Evolutionary conservation across 1,284 basidiomycete genomes (phyloP).

Genomic region (Entoloma clypeatum): DNA sequence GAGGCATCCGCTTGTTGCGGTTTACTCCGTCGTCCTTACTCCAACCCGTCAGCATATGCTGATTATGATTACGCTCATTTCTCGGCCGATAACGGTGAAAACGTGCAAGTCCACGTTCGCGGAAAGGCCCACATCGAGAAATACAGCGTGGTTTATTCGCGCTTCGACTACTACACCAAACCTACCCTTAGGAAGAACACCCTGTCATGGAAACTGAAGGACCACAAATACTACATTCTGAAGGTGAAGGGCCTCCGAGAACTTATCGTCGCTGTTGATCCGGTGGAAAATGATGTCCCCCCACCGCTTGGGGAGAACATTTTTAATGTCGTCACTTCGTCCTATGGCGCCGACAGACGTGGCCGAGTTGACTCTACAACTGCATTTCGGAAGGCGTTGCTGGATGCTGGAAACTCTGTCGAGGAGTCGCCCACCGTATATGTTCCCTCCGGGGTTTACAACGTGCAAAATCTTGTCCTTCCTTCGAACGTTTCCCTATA

Average conservation of each 20-base stretch:
- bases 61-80: constrained; percentile 18
- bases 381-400: constrained; percentile 15
- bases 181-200: constrained; percentile 13
- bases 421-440: constrained; percentile 14
- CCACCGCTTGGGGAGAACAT: constrained; percentile 12
- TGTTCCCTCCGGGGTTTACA: constrained; percentile 17
- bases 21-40: neutral
- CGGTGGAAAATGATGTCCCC: constrained; percentile 12
- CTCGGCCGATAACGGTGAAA: constrained; percentile 12
- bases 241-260: constrained; percentile 18
- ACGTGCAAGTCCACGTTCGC: constrained; percentile 14
- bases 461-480: constrained; percentile 19
- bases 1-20: neutral
- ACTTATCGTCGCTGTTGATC: constrained; percentile 19
- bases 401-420: constrained; percentile 7
- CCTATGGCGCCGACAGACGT: constrained; percentile 17
- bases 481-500: constrained; percentile 19
- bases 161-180: constrained; percentile 14
- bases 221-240: constrained; percentile 15
- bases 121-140: constrained; percentile 10
- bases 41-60: constrained; percentile 5
- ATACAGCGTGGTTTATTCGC: constrained; percentile 14
- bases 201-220: constrained; percentile 10
- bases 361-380: constrained; percentile 11
- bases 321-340: constrained; percentile 16